These are phyloP conservation scores for Coprinopsis cinerea DNA, from an alignment of 768 basidiomycete species.

Conservation along the genomic window DNA sequence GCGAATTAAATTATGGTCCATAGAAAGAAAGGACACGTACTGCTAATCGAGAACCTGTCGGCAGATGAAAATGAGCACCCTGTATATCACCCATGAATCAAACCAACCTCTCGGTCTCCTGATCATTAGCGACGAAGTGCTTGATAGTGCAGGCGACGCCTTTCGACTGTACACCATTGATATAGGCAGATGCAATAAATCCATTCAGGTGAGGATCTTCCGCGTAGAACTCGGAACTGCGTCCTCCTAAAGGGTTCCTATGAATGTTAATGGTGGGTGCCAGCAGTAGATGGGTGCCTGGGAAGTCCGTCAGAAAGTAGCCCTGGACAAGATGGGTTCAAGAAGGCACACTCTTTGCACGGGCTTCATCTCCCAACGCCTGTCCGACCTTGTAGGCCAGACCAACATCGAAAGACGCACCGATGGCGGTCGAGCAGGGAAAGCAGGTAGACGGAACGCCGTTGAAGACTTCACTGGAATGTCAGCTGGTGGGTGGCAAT, in stretches of 20 bases:
- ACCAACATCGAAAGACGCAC: constrained; percentile 49
- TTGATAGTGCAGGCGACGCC: constrained; percentile 60
- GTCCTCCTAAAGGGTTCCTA: constrained; percentile 50
- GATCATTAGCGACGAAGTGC: constrained; percentile 59
- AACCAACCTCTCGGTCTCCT: constrained; percentile 46
- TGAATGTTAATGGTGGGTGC: constrained; percentile 64
- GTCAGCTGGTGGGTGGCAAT: constrained; percentile 30
- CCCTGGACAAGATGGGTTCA: neutral
- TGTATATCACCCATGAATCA: neutral
- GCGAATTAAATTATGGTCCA: neutral
- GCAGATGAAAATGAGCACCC: neutral
- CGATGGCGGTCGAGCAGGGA: constrained; percentile 51
- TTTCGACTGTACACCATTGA: constrained; percentile 54
- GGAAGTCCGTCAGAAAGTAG: neutral
- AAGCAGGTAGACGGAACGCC: constrained; percentile 52
- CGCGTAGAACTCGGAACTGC: constrained; percentile 58
- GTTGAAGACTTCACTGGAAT: constrained; percentile 41
- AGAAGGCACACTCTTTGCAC: constrained; percentile 36
- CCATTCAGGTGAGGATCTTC: constrained; percentile 57
- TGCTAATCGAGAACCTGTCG: constrained; percentile 39
- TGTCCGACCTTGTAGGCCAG: constrained; percentile 41
- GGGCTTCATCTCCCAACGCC: constrained; percentile 47
- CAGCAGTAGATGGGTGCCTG: constrained; percentile 44
- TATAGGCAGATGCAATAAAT: constrained; percentile 52
- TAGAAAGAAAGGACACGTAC: constrained; percentile 20